Base-by-base conservation (phyloP, 2,329 filamentous ascomycete species). In the Metarhizium anisopliae region DNA sequence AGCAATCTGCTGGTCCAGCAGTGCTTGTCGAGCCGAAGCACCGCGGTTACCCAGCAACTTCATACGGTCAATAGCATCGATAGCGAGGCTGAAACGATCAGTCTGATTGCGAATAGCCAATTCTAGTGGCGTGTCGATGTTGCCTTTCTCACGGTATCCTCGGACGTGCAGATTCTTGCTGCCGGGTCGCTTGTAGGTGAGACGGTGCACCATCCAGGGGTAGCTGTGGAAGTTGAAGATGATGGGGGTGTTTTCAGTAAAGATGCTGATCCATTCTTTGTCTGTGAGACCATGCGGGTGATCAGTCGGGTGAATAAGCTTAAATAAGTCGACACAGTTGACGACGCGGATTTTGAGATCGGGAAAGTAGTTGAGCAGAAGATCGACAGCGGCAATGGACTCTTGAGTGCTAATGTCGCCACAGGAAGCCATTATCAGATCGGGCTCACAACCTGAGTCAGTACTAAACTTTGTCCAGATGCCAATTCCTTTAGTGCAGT, bases 201-300 rank as follows among this genome's bases (percentile, higher is more conserved):
- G 71, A 52, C 87, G 79, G 73, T 91, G 87, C 53, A 92, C 81
- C 64, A 92, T 77, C 86, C 85, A 91, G 8, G 88, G 87, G 72
- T 92, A 91, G 36, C 83, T 86, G 74, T 92, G 88, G 81, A 91
- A 92, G 74, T 90, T 91, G 77, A 92, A 91, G 66, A 91, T 83
- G 66, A 90, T 76, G 25, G 87, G 88, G 61, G 78, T 84, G 73
- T 90, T 75, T 16, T 78, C 76, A 1, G 87, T 91, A 76, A 92
- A 92, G 60, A 90, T 73, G 43, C 85, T 76, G 14, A 70, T 71
- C 81, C 85, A 92, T 66, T 90, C 84, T 18, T 63, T 60, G 62
- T 89, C 83, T 0, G 76, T 78, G 56, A 91, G 76, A 45, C 87
- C 88, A 70, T 92, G 88, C 0, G 87, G 84, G 67, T 92, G 88